Base-by-base conservation (phyloP, 495 filamentous ascomycete genomes). In the Podospora pseudopauciseta region DNA sequence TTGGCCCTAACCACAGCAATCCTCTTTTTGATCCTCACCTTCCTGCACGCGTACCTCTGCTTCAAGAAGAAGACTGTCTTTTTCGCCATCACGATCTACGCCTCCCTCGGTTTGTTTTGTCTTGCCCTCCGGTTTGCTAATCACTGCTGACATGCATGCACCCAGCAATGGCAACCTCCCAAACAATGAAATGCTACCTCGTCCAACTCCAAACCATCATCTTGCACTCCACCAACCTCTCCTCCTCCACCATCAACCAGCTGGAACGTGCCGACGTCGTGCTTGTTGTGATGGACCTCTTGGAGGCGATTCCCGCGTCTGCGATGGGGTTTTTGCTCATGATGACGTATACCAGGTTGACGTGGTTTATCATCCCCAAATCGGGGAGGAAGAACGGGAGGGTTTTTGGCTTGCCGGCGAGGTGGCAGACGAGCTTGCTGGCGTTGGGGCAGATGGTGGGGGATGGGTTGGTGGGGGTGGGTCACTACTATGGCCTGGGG, bases 301-400 rank as follows among this genome's bases (percentile, higher is more conserved):
- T 67, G 39, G n/a, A 32, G 2, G 26, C 65, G 15, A 28, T 60
- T 23, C 58, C 68, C 4, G 58, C 34, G 7, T 63, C 68, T 1
- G 19, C 66, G 55, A 19, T 66, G 23, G 34, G 32, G n/a, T 19
- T 69, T 0, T 26, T 34, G n/a, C 54, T 70, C 20, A 64, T 70
- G 13, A 63, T 70, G 64, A 70, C 68, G 3, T 67, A 70, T 54
- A 70, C 68, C 1, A 57, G 68, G 28, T 16, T 70, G 53, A 67
- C 55, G 23, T 67, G 64, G 64, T 70, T 39, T 64, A 60, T 70
- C 60, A 64, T 65, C 15, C 60, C 68, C 1, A 34, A 30, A 9
- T 49, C 63, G 60, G 23, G 63, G 30, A 6, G 39, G 39, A 49
- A 49, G 15, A 13, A 49, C 2, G 15, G 39, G 39, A 49, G 16